Conservation (phyloP, 768 basidiomycete genomes). For the Dendrothele bispora region DNA sequence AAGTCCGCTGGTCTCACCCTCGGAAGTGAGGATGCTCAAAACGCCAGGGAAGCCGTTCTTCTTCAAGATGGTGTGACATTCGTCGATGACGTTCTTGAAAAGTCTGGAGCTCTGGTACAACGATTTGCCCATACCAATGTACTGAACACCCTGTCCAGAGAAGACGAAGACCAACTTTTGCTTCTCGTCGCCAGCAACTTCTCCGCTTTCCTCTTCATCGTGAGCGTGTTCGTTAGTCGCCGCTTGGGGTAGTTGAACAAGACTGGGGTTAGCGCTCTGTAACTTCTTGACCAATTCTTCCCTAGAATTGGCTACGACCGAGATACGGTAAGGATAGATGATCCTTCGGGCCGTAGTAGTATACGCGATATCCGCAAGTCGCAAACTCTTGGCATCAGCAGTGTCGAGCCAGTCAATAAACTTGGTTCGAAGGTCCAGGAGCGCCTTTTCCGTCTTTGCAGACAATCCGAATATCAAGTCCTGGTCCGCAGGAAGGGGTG, state of each 20-base stretch:
- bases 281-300: constrained; percentile 52
- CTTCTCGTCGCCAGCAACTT: too few species aligned
- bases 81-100: constrained; percentile 54
- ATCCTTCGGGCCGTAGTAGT: constrained; percentile 66
- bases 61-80: constrained; percentile 53
- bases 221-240: too few species aligned
- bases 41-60: constrained; percentile 52
- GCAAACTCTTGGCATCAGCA: constrained; percentile 18
- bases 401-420: constrained; percentile 51
- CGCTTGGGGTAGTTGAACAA: too few species aligned
- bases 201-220: too few species aligned
- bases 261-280: constrained; percentile 17
- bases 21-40: constrained; percentile 39
- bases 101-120: constrained; percentile 50
- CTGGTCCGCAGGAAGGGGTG: too few species aligned
- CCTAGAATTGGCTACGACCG: constrained; percentile 41
- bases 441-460: constrained; percentile 48
- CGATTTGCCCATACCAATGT: constrained; percentile 57
- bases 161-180: constrained; percentile 55
- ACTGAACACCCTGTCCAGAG: constrained; percentile 72
- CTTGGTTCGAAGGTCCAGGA: constrained; percentile 45
- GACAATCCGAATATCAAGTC: constrained; percentile 59
- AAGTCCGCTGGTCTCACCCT: constrained; percentile 17
- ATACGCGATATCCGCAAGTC: constrained; percentile 59
- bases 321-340: constrained; percentile 50